Base-by-base conservation (phyloP, 2,329 filamentous ascomycete species). In the Tympanopsis confertula region DNA sequence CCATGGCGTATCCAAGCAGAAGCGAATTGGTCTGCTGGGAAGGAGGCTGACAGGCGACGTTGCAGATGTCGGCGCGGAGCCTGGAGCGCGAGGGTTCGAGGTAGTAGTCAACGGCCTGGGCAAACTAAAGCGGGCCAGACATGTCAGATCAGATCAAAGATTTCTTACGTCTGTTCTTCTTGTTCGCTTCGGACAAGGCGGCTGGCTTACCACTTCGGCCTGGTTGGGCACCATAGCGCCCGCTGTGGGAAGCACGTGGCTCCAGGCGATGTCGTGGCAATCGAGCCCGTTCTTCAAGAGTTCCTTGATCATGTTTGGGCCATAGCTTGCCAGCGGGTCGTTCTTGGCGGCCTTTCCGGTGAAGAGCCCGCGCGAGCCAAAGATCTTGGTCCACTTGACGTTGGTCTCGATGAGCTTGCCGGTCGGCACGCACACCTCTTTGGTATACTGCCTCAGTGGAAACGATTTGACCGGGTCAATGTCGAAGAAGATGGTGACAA, bases 401-500 rank as follows among this genome's bases (percentile, higher is more conserved):
- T 62, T 60, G 13, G 17, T 10, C 30, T 61, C 55, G 2, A 67
- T 54, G 4, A 64, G 50, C 37, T 55, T 57, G 29, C 55, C 51
- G 4, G 61, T 65, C 0, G 61, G 48, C 2, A 54, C 57, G 1
- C 68, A 42, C 4, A 50, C 41, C 33, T 56, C 50, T 3, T 50
- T 56, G 28, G 57, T 55, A 38, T 67, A 60, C 24, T 56, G 56
- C 1, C 63, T 4, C 54, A 55, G 24, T 58, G 56, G 4, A 65
- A 59, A 2, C 65, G 62, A 35, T 59, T 63, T 57, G 63, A 68
- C 1, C 44, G 66, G 57, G 0, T 47, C 66, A 0, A 65, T 60
- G 37, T 69, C 66, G 22, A 58, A 62, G 46, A 68, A 66, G 45
- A 66, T 65, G 26, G 62, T 59, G 13, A 61, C 63, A 56, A 59